phyloP scores from a whole-genome alignment of 2,329 filamentous ascomycete species.

The Podosphaera leucotricha region DNA sequence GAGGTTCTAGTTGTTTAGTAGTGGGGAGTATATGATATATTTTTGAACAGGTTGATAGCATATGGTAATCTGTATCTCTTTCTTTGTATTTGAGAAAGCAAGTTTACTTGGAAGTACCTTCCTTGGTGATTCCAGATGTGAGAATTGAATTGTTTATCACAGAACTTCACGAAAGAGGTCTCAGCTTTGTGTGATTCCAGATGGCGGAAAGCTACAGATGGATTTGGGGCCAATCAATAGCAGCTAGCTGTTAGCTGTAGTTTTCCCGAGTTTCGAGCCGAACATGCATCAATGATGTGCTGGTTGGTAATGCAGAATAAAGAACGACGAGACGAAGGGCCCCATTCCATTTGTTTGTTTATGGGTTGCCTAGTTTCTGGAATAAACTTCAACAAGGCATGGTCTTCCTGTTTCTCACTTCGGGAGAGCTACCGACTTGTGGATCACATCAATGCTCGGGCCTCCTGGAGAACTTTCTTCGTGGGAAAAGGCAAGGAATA shows the following conservation, averaged over 20 bases:
- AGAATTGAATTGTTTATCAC: too few species aligned
- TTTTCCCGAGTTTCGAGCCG: background rate
- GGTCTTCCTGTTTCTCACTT: background rate
- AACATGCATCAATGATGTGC: background rate
- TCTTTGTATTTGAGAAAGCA: background rate
- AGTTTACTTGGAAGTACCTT: too few species aligned
- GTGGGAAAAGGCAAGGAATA: background rate
- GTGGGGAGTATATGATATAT: background rate
- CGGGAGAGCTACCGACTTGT: slow-evolving; percentile 1
- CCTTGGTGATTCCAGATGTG: too few species aligned
- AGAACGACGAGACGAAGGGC: background rate
- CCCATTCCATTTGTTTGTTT: background rate
- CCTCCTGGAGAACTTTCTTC: background rate
- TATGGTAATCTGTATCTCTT: background rate
- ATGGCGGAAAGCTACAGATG: too few species aligned
- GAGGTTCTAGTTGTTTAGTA: too few species aligned
- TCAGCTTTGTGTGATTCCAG: too few species aligned
- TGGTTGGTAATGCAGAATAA: background rate
- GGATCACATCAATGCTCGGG: background rate
- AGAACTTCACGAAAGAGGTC: too few species aligned
- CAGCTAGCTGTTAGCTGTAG: background rate
- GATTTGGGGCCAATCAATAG: background rate
- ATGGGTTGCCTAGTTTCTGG: background rate
- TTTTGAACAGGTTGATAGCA: background rate
- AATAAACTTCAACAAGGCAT: background rate